Evolutionary conservation across 805 yeast species (phyloP), one percentile per base, ranked within the genome.

Genomic region (Metschnikowia noctiluminum): DNA sequence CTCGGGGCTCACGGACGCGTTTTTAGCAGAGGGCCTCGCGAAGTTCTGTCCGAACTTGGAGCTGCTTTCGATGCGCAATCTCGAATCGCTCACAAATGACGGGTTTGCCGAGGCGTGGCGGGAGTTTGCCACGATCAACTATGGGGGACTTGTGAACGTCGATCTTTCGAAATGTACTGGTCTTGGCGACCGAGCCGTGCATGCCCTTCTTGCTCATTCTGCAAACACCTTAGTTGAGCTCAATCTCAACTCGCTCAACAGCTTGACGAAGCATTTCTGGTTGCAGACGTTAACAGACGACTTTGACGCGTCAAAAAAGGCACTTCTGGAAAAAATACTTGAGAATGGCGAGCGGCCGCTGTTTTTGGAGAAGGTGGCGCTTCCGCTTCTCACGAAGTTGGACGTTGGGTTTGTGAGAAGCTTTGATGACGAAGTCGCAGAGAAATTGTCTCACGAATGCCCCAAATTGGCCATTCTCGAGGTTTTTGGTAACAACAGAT

Each of bases 331-430:
- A 9, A 13, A 28, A 6, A 49, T 41, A 2, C 42, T 35, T 3
- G 48, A 43, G 28, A 28, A n/a, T 1, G 34, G 27, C 12, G 32
- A 32, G 16, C 6, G 13, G 11, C 6, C 40, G 7, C 40, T n/a
- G 4, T 7, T 10, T 6, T 62, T 52, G 46, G 65, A 51, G 42
- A 54, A 60, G 30, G 46, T 64, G 8, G 35, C 54, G 7, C 71
- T 82, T 39, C 87, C 90, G 1, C 75, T 83, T 28, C 67, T 92
- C 38, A 81, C 89, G 0, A 76, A 80, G 32, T 57, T 88, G 14
- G 94, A 92, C 63, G 61, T 83, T 12, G 95, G 97, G 0, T 92
- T 92, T 66, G 87, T 89, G 2, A 72, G 95, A 36, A 72, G 81
- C 16, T 78, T 89, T 11, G 89, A 89, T 61, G 89, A 92, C 64